Evolutionary conservation across 2,329 filamentous ascomycete species (phyloP), one percentile per base, ranked within the genome.

Genomic region (Diaporthe australafricana): DNA sequence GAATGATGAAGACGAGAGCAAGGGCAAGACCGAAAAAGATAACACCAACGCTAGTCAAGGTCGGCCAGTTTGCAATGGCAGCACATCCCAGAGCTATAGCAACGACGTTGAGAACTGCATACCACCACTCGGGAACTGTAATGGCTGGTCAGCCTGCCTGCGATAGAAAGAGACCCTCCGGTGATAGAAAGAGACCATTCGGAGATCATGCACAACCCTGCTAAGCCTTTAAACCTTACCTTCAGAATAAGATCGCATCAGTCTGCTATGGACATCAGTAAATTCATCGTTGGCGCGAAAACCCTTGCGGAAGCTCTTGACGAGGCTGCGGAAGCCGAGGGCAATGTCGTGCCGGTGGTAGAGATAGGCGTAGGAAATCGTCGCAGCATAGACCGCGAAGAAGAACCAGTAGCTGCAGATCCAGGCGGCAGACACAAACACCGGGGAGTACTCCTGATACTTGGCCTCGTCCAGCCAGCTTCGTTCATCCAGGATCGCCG

Each of bases 361-460:
- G 0, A 89, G 81, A 20, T 79, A 76, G 25, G 86, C 84, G 69
- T 89, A 87, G 5, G 84, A 85, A 14, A 89, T 77, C 0, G 84
- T 85, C n/a, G 87, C 85, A 0, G 87, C 82, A 74, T 89, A 88
- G 40, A 88, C 84, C 62, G 83, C 86, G 71, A 89, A 89, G 80
- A 87, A 89, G 77, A 86, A 87, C 74, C 87, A 81, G 80, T 89
- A 89, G 32, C 86, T 45, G 27, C 68, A 45, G 3, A 55, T 45
- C 35, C 60, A 74, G 8, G 56, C 69, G 8, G 78, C 76, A 35
- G 74, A 74, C 40, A 79, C 68, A 53, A 74, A 80, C 3, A 75
- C 74, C 11, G 76, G 77, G 3, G 74, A 77, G 62, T 80, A 80
- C 2, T 70, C 67, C 35, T 75, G 48, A 55, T 79, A 78, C 3